phyloP scores from a whole-genome alignment of 257 asterid genomes.

The Nicotiana obtusifolia region DNA sequence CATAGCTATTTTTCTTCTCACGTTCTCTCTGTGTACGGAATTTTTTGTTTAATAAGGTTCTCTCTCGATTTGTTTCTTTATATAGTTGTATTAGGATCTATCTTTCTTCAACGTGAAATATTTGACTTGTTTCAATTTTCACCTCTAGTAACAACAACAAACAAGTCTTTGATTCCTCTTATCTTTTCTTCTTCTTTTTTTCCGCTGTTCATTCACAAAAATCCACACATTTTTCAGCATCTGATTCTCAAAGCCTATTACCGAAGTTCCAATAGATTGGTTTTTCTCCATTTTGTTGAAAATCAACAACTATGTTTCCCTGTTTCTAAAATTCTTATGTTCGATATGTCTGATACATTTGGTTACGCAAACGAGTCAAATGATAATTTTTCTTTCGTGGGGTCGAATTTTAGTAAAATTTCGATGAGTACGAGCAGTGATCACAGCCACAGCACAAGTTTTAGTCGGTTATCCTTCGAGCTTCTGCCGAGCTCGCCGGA shows the following conservation, averaged over 20 bases:
- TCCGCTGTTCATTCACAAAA: not conserved
- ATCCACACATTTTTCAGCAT: not conserved
- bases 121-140: not conserved
- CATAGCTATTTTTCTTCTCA: not conserved
- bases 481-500: conserved; percentile 56
- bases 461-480: conserved; percentile 63
- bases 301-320: not conserved
- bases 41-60: not conserved
- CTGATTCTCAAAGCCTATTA: not conserved
- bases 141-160: not conserved
- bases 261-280: too few species aligned
- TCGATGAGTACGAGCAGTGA: conserved; percentile 62
- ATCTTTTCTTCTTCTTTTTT: not conserved
- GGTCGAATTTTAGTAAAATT: conserved; percentile 39
- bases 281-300: too few species aligned
- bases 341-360: not conserved
- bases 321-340: not conserved
- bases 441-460: conserved; percentile 51
- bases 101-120: not conserved
- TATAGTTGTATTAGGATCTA: not conserved
- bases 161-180: not conserved
- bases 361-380: not conserved
- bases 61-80: not conserved
- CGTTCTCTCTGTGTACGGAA: not conserved
- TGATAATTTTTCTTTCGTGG: conserved; percentile 24